Conservation (phyloP, 164 flowering plant species). For the Piper longum region DNA sequence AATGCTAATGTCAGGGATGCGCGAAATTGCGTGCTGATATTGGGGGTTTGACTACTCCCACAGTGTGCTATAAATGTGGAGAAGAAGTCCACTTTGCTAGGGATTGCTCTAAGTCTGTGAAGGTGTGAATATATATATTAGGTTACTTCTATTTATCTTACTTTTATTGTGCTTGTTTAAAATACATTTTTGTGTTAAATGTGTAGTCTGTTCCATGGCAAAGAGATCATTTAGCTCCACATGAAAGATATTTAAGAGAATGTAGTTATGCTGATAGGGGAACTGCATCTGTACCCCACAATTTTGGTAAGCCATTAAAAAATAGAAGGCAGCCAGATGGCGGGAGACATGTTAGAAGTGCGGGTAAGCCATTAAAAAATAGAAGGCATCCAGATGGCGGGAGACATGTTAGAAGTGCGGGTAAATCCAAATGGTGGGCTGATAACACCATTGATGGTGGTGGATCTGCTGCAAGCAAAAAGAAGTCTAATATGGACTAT, state of each 20-base stretch:
- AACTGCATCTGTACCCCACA: slow-evolving; percentile 13
- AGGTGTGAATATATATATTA: slow-evolving; percentile 22
- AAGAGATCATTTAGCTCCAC: slow-evolving; percentile 13
- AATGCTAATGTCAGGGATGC: slow-evolving; percentile 34
- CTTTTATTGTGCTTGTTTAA: neutral
- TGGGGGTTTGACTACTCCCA: slow-evolving; percentile 17
- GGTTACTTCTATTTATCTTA: neutral
- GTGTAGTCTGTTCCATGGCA: slow-evolving; percentile 13
- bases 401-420: slow-evolving; percentile 12
- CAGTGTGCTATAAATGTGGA: slow-evolving; percentile 63
- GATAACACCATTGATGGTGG: slow-evolving; percentile 41
- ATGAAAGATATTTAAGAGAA: slow-evolving; percentile 10
- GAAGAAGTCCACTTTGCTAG: slow-evolving; percentile 75
- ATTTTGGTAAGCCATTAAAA: slow-evolving; percentile 20
- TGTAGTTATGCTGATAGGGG: slow-evolving; percentile 6
- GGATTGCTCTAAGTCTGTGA: slow-evolving; percentile 36
- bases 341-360: slow-evolving; percentile 13
- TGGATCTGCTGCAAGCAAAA: slow-evolving; percentile 17
- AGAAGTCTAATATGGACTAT: slow-evolving; percentile 11
- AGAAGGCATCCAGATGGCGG: slow-evolving; percentile 20
- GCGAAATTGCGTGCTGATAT: slow-evolving; percentile 29
- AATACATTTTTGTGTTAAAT: slow-evolving; percentile 1
- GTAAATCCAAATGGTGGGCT: slow-evolving; percentile 32
- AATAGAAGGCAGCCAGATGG: slow-evolving; percentile 23
- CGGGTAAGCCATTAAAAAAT: no score